phyloP scores from a whole-genome alignment of 345 rosid species.

The Carallia pectinifolia region DNA sequence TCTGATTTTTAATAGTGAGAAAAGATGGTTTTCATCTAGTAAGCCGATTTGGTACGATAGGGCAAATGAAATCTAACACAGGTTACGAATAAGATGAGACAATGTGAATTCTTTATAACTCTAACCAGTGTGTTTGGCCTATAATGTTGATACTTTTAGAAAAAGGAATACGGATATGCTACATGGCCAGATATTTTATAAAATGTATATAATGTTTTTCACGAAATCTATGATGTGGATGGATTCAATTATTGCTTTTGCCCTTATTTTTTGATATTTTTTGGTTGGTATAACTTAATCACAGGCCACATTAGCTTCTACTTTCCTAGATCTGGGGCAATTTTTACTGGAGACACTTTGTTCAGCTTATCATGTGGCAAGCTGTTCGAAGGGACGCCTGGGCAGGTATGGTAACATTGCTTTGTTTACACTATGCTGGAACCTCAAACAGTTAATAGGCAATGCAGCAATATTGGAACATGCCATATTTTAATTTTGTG shows the following conservation, averaged over 20 bases:
- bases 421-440: not conserved
- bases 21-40: too few species aligned
- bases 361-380: conserved; percentile 97
- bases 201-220: too few species aligned
- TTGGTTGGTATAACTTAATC: not conserved
- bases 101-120: too few species aligned
- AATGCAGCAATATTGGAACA: not conserved
- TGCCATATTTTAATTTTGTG: not conserved
- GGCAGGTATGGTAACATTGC: conserved; percentile 48
- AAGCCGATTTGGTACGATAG: too few species aligned
- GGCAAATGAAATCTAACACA: too few species aligned
- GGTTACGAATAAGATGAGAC: too few species aligned
- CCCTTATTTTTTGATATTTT: not conserved
- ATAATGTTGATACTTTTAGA: too few species aligned
- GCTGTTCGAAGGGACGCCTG: conserved; percentile 88
- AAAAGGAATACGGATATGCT: too few species aligned
- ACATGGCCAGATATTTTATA: too few species aligned
- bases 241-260: not conserved
- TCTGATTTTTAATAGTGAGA: not conserved
- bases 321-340: conserved; percentile 81
- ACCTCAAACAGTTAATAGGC: not conserved
- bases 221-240: not conserved
- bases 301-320: conserved; percentile 96
- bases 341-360: conserved; percentile 90
- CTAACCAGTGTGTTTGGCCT: too few species aligned